Evolutionary conservation across 768 basidiomycete species (phyloP).

Genomic region (Clavulina sp.): DNA sequence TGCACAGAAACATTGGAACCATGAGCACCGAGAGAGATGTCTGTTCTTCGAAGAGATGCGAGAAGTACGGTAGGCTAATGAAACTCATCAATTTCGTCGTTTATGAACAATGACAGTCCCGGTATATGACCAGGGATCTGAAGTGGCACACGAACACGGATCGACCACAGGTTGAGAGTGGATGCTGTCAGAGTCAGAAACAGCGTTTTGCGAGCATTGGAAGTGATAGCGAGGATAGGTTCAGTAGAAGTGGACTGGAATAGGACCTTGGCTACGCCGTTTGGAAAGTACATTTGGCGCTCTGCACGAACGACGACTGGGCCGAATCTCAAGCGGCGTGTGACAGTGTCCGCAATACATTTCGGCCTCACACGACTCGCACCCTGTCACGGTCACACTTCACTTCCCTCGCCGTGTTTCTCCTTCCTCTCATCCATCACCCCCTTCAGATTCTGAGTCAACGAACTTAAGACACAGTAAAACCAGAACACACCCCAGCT

Average conservation of each 20-base stretch:
- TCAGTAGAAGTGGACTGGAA: slow-evolving; percentile 29
- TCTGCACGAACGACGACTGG: too few relatives aligned
- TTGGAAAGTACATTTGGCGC: slow-evolving; percentile 6
- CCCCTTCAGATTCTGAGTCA: too few relatives aligned
- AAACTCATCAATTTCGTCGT: too few relatives aligned
- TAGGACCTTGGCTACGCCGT: slow-evolving; percentile 2
- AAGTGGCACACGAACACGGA: slow-evolving; percentile 38
- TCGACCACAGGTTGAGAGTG: slow-evolving; percentile 64
- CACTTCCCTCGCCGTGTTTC: too few relatives aligned
- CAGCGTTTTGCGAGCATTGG: slow-evolving; percentile 58
- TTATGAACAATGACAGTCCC: slow-evolving; percentile 20
- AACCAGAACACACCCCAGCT: too few relatives aligned
- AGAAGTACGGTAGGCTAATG: slow-evolving; percentile 21
- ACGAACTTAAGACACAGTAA: too few relatives aligned
- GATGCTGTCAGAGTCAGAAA: slow-evolving; percentile 59
- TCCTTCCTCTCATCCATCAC: too few relatives aligned
- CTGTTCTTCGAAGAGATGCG: slow-evolving; percentile 57
- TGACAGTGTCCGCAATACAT: too few relatives aligned
- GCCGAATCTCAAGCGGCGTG: too few relatives aligned
- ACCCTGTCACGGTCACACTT: too few relatives aligned
- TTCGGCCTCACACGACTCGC: too few relatives aligned
- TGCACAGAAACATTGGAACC: slow-evolving; percentile 58
- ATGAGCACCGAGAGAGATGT: slow-evolving; percentile 61
- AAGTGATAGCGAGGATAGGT: slow-evolving; percentile 35
- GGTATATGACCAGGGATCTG: slow-evolving; percentile 20